Conservation (phyloP, 768 basidiomycete species). For the Kwoniella botswanensis region DNA sequence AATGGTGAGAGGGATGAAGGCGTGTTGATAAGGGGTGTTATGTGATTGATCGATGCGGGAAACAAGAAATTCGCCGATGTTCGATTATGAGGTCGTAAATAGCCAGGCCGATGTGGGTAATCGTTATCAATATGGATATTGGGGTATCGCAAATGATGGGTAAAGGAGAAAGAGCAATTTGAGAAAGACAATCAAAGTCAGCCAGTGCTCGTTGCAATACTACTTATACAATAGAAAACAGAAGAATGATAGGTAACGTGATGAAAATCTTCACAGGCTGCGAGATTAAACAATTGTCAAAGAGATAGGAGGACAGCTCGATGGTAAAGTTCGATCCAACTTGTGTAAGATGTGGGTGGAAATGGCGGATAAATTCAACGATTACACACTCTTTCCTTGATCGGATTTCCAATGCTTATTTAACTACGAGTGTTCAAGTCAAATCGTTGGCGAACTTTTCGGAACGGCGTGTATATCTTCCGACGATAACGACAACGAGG, state of each 20-base stretch:
- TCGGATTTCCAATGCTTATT: background rate
- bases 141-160: no score
- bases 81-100: background rate
- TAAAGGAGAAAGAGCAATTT: no score
- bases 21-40: background rate
- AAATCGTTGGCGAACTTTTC: conserved; percentile 4
- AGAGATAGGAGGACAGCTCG: conserved; percentile 7
- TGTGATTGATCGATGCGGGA: background rate
- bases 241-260: no score
- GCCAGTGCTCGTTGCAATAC: no score
- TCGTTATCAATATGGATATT: no score
- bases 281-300: background rate
- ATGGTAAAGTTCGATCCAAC: background rate
- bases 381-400: conserved; percentile 1
- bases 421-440: background rate
- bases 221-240: no score
- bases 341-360: background rate
- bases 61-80: background rate
- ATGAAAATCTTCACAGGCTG: no score
- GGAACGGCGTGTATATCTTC: conserved; percentile 3
- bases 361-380: conserved; percentile 3
- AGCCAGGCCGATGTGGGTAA: no score
- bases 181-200: no score
- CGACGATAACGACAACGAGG: background rate
- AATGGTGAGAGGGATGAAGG: background rate